Conservation (phyloP, 306 rosid species). For the Bauhinia variegata region DNA sequence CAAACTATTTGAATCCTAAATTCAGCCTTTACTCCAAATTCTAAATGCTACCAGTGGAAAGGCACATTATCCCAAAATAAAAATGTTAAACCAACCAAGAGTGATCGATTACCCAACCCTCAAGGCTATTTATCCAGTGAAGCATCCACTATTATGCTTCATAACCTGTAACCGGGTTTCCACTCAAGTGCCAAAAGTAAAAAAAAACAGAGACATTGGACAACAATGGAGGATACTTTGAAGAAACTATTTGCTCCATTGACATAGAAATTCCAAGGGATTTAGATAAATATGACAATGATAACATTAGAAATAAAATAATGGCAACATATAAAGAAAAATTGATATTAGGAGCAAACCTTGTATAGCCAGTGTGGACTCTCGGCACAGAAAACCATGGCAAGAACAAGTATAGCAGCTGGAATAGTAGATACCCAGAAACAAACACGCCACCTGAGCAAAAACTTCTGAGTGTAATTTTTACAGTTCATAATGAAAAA, state of each 20-base stretch:
- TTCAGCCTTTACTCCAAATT: conserved; percentile 21
- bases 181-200: conserved; percentile 1
- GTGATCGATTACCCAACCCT: conserved; percentile 6
- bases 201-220: conserved; percentile 5
- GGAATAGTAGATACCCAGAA: conserved; percentile 87
- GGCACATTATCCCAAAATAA: conserved; percentile 10
- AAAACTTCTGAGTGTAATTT: conserved; percentile 30
- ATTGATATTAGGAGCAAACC: conserved; percentile 47
- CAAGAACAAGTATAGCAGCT: conserved; percentile 71
- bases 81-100: not conserved
- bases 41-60: not conserved
- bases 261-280: conserved; percentile 28
- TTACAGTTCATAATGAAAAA: conserved; percentile 33
- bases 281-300: conserved; percentile 17
- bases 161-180: conserved; percentile 8
- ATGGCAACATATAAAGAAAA: no score
- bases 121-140: not conserved
- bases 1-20: conserved; percentile 16
- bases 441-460: conserved; percentile 96
- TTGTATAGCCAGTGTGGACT: conserved; percentile 93
- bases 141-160: conserved; percentile 7
- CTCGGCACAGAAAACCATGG: conserved; percentile 86
- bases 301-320: conserved; percentile 10
- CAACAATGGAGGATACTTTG: conserved; percentile 6
- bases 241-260: conserved; percentile 19